Base-by-base conservation (phyloP, 148 eudicot species). In the Rheum nobile region DNA sequence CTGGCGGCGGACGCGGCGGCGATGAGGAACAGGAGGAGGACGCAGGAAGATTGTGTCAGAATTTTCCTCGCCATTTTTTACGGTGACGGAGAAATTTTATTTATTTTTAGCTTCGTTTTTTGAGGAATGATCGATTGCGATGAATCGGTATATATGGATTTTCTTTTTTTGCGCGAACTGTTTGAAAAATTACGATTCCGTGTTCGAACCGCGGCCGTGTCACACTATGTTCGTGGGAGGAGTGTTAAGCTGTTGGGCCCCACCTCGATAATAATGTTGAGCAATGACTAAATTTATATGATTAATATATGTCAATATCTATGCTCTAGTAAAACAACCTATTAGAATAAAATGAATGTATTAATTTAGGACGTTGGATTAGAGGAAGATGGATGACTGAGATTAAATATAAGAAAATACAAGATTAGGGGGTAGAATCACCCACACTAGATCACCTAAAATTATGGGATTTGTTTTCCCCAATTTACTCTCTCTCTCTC, bases 1-100 rank as follows among this genome's bases (percentile, higher is more conserved):
- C 70, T 65, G 21, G 70, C 22, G 70, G 70, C 67, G 35, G 67
- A 61, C 35, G 37, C 37, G 37, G 19, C 70, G 24, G 70, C 70
- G 24, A 32, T 11, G 24, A 31, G 38, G 38, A 65, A 1, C 2
- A 65, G 39, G 67, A 26, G 67, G 39, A 65, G 21, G 21, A 34
- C 41, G 0, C 70, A 65, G 39, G 10, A 65, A 65, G 70, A 31
- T 4, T 16, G 70, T 6, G 70, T 8, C 24, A 16, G n/a, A 41
- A 32, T 14, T 65, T 65, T 32, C 41, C 22, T 65, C 70, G 41
- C 41, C 70, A 65, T 65, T 65, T 61, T 63, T 19, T 16, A 17
- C 21, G 70, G 21, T 1, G n/a, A 29, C n/a, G n/a, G 1, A 9
- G 21, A 13, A 6, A 10, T 1, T 32, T 65, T 65, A 21, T 22